Evolutionary conservation across 495 filamentous ascomycete species (phyloP).

Genomic region (Hypoxylon subgilvum): DNA sequence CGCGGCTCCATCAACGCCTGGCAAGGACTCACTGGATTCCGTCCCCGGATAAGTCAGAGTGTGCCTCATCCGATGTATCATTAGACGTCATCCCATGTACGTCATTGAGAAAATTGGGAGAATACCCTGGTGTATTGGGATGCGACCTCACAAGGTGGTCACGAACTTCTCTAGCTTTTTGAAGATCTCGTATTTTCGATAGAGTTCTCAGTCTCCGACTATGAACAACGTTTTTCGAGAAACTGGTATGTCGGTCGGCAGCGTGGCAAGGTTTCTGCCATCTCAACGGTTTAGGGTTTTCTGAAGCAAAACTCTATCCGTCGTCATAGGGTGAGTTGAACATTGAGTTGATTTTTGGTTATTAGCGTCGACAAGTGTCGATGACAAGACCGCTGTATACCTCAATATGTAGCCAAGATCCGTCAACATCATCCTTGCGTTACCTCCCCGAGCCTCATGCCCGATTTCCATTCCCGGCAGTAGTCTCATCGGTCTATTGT

Average conservation of each 20-base stretch:
- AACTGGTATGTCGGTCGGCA: conserved; percentile 17
- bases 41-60: conserved; percentile 51
- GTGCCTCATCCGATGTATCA: conserved; percentile 35
- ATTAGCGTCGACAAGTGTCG: too few relatives aligned
- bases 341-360: too few relatives aligned
- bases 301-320: conserved; percentile 20
- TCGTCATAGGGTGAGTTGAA: conserved; percentile 7
- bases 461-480: conserved; percentile 7
- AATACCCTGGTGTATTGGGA: conserved; percentile 16
- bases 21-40: conserved; percentile 71
- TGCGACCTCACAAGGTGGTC: conserved; percentile 29
- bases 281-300: conserved; percentile 6
- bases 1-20: conserved; percentile 61
- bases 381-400: conserved; percentile 4
- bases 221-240: neutral
- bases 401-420: conserved; percentile 17
- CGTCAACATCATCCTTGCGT: conserved; percentile 24
- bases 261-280: conserved; percentile 7
- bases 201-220: conserved; percentile 1
- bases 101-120: conserved; percentile 19
- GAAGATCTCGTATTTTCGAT: conserved; percentile 10
- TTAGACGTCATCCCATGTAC: conserved; percentile 24
- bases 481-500: conserved; percentile 17
- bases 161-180: conserved; percentile 19
- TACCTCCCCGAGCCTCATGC: conserved; percentile 22